A percentile compares a stretch with the other conserved stretches of the same genome.
Conservation (phyloP, 176 grass and related monocot species). For the Zoysia pacifica region DNA sequence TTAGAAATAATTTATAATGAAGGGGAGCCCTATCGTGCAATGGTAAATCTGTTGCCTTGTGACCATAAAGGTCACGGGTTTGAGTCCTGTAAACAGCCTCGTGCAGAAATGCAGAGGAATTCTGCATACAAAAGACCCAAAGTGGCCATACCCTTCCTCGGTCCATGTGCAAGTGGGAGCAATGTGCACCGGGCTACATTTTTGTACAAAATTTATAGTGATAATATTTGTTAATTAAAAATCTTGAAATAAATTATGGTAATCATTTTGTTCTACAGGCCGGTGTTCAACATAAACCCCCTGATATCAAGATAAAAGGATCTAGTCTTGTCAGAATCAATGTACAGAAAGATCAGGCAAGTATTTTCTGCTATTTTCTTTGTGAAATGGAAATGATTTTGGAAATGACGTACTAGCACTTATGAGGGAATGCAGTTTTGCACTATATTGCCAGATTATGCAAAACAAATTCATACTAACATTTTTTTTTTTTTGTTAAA, state of each 20-base stretch:
- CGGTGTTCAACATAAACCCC: conserved; percentile 78
- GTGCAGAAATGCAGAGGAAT: too few relatives aligned
- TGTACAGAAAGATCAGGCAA: conserved; percentile 85
- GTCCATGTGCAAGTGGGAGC: too few relatives aligned
- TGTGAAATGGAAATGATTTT: conserved; percentile 22
- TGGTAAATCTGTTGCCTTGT: too few relatives aligned
- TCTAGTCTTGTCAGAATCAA: conserved; percentile 81
- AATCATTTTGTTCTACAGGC: conserved; percentile 53
- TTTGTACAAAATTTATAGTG: too few relatives aligned
- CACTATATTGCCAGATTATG: not conserved
- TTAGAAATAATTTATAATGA: too few relatives aligned
- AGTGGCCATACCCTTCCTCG: too few relatives aligned
- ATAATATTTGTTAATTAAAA: not conserved
- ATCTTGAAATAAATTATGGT: conserved; percentile 27
- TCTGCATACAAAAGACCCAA: too few relatives aligned
- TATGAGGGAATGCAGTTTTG: conserved; percentile 15
- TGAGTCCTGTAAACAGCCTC: too few relatives aligned
- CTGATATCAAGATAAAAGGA: conserved; percentile 78
- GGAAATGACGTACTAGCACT: conserved; percentile 3
- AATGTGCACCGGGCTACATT: too few relatives aligned
- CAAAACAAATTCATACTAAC: conserved; percentile 20
- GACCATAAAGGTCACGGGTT: too few relatives aligned
- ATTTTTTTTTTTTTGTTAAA: conserved; percentile 23
- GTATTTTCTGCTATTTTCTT: conserved; percentile 24
- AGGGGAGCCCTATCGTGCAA: too few relatives aligned